phyloP scores from a whole-genome alignment of 2,329 filamentous ascomycete species.

The Curvularia eragrostidis region DNA sequence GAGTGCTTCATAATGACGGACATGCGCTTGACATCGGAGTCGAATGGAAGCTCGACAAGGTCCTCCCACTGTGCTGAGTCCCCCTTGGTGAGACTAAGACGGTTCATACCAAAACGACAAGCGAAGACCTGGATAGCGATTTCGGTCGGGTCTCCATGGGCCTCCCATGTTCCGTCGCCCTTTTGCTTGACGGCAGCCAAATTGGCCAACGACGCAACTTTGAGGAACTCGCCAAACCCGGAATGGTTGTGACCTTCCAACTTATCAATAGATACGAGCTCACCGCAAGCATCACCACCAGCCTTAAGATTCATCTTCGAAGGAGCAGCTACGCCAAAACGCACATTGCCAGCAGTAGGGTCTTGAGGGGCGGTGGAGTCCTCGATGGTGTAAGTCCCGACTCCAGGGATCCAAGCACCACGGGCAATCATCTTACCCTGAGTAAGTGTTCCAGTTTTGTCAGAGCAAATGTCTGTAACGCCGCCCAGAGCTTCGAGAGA shows the following conservation, averaged over 20 bases:
- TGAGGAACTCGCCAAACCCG: constrained; percentile 43
- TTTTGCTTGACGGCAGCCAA: constrained; percentile 58
- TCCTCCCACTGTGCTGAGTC: constrained; percentile 40
- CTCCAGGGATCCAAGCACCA: constrained; percentile 48
- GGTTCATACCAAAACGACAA: constrained; percentile 70
- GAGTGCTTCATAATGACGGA: constrained; percentile 68
- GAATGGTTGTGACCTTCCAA: constrained; percentile 29
- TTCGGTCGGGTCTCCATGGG: constrained; percentile 62
- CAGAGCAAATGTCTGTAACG: constrained; percentile 46
- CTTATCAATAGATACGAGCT: constrained; percentile 27
- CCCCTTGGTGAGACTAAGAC: constrained; percentile 57
- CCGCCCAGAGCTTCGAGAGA: constrained; percentile 47
- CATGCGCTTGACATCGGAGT: constrained; percentile 79
- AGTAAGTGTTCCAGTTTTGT: constrained; percentile 45
- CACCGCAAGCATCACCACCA: constrained; percentile 22
- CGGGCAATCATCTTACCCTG: constrained; percentile 49
- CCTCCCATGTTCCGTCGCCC: constrained; percentile 50
- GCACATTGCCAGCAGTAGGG: constrained; percentile 42
- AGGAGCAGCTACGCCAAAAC: constrained; percentile 34
- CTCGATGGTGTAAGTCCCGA: constrained; percentile 48
- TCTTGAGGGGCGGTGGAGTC: constrained; percentile 45
- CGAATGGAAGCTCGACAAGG: constrained; percentile 73
- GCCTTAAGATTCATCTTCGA: constrained; percentile 37
- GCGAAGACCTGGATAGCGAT: constrained; percentile 79
- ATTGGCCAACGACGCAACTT: constrained; percentile 55